phyloP scores from a whole-genome alignment of 192 early-diverging fungal genomes.

The Gorgonomyces haynaldii region DNA sequence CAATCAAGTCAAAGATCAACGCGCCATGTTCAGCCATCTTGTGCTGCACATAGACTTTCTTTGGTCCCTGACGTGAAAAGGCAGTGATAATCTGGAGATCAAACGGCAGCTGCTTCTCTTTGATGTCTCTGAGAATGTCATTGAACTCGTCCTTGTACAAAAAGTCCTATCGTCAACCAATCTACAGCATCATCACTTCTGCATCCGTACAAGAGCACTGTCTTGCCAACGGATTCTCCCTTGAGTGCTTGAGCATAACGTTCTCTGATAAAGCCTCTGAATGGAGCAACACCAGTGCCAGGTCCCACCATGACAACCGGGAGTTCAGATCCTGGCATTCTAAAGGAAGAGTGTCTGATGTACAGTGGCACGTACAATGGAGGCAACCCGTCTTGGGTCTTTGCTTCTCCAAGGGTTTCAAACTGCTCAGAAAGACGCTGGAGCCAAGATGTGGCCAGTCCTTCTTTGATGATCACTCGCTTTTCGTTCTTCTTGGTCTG shows the following conservation, averaged over 20 bases:
- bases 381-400: constrained; percentile 8
- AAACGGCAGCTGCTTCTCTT: constrained; percentile 27
- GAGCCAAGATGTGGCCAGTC: constrained; percentile 84
- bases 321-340: constrained; percentile 67
- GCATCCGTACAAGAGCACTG: constrained; percentile 91
- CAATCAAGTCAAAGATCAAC: constrained; percentile 71
- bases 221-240: constrained; percentile 60
- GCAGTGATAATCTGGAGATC: constrained; percentile 71
- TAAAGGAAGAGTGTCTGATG: constrained; percentile 81
- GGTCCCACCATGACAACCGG: constrained; percentile 98
- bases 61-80: constrained; percentile 66
- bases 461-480: constrained; percentile 35
- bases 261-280: constrained; percentile 92
- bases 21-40: constrained; percentile 60
- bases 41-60: constrained; percentile 97
- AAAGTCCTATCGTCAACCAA: constrained; percentile 53
- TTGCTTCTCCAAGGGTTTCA: background rate
- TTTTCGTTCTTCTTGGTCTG: background rate
- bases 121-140: constrained; percentile 33
- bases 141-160: constrained; percentile 84
- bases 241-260: constrained; percentile 49
- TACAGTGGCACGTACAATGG: constrained; percentile 64
- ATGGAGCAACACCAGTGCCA: constrained; percentile 98
- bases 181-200: constrained; percentile 45
- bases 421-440: constrained; percentile 47